Evolutionary conservation across 306 rosid species (phyloP).

Genomic region (Nissolia schottii): DNA sequence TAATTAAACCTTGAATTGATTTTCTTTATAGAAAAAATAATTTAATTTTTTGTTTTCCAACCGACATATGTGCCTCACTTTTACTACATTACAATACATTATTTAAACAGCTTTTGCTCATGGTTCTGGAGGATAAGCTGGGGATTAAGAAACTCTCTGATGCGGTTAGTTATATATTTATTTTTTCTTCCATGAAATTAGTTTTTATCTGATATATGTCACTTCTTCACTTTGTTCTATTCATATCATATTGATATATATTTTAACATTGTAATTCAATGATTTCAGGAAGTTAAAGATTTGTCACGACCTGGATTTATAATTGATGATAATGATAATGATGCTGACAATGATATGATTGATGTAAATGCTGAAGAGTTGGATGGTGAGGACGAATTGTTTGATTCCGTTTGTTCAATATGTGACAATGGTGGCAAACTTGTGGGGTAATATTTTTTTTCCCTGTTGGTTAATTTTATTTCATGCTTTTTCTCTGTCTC

Average conservation of each 20-base stretch:
- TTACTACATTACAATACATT: conserved; percentile 23
- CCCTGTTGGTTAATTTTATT: not conserved
- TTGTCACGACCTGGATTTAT: conserved; percentile 60
- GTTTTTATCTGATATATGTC: not conserved
- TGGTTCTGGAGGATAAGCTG: conserved; percentile 46
- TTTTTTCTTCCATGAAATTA: not conserved
- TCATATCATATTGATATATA: not conserved
- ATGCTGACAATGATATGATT: conserved; percentile 38
- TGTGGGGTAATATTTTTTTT: conserved; percentile 48
- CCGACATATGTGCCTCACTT: not conserved
- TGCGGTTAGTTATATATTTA: conserved; percentile 47
- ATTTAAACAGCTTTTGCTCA: conserved; percentile 58
- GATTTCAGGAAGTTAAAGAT: conserved; percentile 57
- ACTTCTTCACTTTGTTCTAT: not conserved
- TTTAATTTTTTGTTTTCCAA: not conserved
- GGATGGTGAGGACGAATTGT: conserved; percentile 56
- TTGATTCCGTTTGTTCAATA: conserved; percentile 80
- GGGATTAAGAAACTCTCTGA: conserved; percentile 40
- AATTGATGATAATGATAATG: conserved; percentile 51
- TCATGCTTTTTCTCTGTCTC: not conserved
- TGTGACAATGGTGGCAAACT: conserved; percentile 90
- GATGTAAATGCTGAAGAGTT: conserved; percentile 54
- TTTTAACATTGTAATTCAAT: conserved; percentile 2
- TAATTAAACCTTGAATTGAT: not conserved
- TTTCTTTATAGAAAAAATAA: not conserved